Evolutionary conservation across 2,329 filamentous ascomycete genomes (phyloP).

Genomic region (Pleomassaria siparia): DNA sequence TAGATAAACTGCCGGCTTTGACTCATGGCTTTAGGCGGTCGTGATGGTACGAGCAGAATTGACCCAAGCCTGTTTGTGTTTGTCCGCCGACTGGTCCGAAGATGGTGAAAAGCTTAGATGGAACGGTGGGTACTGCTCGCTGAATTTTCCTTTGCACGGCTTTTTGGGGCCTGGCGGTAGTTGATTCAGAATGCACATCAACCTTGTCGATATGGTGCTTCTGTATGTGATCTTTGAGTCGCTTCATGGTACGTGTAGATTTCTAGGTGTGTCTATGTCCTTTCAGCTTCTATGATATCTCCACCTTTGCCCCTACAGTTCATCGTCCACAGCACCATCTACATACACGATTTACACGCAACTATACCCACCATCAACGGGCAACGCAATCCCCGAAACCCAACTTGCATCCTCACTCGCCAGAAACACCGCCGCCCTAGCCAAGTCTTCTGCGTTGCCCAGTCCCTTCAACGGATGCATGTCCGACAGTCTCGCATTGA

Average conservation of each 20-base stretch:
- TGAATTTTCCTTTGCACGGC: background rate
- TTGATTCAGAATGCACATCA: slow-evolving; percentile 1
- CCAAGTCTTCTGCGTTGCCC: slow-evolving; percentile 37
- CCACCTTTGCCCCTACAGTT: no score
- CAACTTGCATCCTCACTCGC: slow-evolving; percentile 51
- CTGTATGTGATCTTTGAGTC: background rate
- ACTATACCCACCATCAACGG: slow-evolving; percentile 51
- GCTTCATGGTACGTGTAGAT: background rate
- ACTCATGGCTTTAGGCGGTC: background rate
- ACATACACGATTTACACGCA: no score
- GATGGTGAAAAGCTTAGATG: no score
- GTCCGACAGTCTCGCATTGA: slow-evolving; percentile 9
- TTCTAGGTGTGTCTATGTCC: slow-evolving; percentile 4
- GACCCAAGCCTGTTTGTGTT: background rate
- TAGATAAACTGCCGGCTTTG: slow-evolving; percentile 1
- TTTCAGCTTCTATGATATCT: no score
- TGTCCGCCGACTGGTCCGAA: background rate
- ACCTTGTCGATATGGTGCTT: background rate
- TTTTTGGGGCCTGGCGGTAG: background rate
- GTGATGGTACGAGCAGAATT: background rate
- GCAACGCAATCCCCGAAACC: slow-evolving; percentile 49
- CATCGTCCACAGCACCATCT: no score
- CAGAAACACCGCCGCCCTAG: slow-evolving; percentile 47
- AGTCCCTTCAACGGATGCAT: slow-evolving; percentile 35
- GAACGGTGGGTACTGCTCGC: background rate